Conservation (phyloP, 2,329 filamentous ascomycete species). For the Rhytidhysteron rufulum region DNA sequence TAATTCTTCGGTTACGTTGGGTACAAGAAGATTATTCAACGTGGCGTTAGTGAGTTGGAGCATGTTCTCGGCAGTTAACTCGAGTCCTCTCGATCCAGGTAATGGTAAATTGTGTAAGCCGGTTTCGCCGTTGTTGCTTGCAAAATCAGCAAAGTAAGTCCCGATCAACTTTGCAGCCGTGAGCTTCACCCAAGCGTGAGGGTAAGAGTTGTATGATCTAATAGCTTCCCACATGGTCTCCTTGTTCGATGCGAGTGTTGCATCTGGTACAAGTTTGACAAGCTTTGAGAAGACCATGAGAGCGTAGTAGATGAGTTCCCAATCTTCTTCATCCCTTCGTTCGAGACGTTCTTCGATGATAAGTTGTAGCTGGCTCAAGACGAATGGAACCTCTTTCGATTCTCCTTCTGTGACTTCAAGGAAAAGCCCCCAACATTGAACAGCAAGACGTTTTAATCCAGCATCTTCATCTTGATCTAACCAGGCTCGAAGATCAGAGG, state of each 20-base stretch:
- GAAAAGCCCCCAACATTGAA: conserved; percentile 80
- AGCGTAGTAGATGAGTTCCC: conserved; percentile 70
- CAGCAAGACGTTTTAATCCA: conserved; percentile 66
- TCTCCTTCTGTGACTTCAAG: conserved; percentile 64
- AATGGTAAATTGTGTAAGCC: conserved; percentile 59
- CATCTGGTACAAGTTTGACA: conserved; percentile 61
- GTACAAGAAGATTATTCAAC: conserved; percentile 58
- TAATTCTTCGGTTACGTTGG: conserved; percentile 67
- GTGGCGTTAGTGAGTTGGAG: conserved; percentile 54
- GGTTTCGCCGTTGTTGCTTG: conserved; percentile 55
- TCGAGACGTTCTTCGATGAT: conserved; percentile 49
- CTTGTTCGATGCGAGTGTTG: conserved; percentile 58
- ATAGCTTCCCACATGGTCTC: conserved; percentile 68
- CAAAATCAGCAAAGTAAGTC: conserved; percentile 76
- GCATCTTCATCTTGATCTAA: conserved; percentile 69
- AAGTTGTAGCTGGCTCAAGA: conserved; percentile 50
- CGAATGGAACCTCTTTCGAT: conserved; percentile 63
- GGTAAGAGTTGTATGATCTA: conserved; percentile 66
- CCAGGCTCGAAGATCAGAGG: conserved; percentile 71
- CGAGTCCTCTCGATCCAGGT: conserved; percentile 66
- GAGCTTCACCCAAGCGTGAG: conserved; percentile 71
- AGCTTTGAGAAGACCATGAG: conserved; percentile 68
- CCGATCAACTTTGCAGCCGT: conserved; percentile 71
- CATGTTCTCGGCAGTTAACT: conserved; percentile 63
- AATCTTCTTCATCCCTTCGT: conserved; percentile 55